phyloP scores from a whole-genome alignment of 2,329 filamentous ascomycete species.

The Stachybotrys chlorohalonatus region DNA sequence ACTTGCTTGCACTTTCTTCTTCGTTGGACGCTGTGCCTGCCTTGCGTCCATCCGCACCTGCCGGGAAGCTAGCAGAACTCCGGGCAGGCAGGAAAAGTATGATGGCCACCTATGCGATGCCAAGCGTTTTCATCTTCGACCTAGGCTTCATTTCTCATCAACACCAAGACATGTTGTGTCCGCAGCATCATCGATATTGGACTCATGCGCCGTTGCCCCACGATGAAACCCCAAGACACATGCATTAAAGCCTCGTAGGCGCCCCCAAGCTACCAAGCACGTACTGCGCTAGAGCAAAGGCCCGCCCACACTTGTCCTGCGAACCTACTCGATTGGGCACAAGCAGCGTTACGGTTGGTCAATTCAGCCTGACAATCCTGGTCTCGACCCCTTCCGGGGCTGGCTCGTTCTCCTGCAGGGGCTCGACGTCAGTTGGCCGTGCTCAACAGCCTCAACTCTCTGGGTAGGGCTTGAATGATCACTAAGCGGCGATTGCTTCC shows the following conservation, averaged over 20 bases:
- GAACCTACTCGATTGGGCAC: conserved; percentile 1
- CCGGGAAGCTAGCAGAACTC: no score
- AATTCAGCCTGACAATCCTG: background rate
- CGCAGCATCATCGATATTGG: background rate
- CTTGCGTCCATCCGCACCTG: no score
- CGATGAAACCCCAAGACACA: background rate
- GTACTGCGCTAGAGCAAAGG: background rate
- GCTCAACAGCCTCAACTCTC: background rate
- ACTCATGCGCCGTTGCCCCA: background rate
- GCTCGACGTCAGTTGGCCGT: background rate
- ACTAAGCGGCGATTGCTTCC: background rate
- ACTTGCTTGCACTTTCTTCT: no score
- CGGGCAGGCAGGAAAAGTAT: background rate
- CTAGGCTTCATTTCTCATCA: no score
- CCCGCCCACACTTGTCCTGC: background rate
- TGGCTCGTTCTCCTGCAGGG: background rate
- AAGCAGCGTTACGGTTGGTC: background rate
- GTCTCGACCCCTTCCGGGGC: background rate
- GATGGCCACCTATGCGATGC: background rate
- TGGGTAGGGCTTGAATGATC: background rate
- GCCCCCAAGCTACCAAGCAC: no score
- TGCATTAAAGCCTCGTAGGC: background rate
- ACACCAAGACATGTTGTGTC: no score
- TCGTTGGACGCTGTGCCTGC: no score
- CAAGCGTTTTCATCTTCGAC: no score